These are phyloP conservation scores for Penicillium cosmopolitanum DNA, from an alignment of 495 filamentous ascomycete species.

Conservation along the genomic window DNA sequence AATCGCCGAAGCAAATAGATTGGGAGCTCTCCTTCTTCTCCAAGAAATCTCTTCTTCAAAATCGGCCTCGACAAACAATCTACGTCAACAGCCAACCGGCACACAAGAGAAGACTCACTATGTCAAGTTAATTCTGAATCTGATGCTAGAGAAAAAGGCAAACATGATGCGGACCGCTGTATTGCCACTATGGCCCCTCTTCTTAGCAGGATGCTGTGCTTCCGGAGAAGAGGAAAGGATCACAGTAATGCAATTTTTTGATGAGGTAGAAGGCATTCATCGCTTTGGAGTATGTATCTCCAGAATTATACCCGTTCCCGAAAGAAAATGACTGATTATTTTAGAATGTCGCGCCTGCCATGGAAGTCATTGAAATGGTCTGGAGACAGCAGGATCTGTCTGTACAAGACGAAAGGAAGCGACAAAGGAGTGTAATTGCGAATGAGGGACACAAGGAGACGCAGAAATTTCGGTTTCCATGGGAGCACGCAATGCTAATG, in stretches of 20 bases:
- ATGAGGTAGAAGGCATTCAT: slow-evolving; percentile 16
- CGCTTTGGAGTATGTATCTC: slow-evolving; percentile 15
- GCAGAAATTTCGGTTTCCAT: slow-evolving; percentile 30
- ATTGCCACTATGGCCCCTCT: slow-evolving; percentile 31
- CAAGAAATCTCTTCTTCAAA: slow-evolving; percentile 26
- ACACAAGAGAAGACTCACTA: slow-evolving; percentile 14
- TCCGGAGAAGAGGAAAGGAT: slow-evolving; percentile 24
- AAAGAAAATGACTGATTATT: slow-evolving; percentile 15
- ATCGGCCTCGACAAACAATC: neutral
- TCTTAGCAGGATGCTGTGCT: slow-evolving; percentile 32
- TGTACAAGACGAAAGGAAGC: slow-evolving; percentile 29
- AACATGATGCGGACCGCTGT: slow-evolving; percentile 30
- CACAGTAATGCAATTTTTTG: slow-evolving; percentile 25
- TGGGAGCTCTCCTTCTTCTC: slow-evolving; percentile 28
- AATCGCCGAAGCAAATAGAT: slow-evolving; percentile 32
- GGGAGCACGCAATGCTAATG: slow-evolving; percentile 37
- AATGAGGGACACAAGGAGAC: slow-evolving; percentile 5
- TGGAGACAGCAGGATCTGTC: slow-evolving; percentile 28
- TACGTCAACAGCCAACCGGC: neutral
- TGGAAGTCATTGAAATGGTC: slow-evolving; percentile 33
- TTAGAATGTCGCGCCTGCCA: slow-evolving; percentile 38
- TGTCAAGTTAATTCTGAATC: slow-evolving; percentile 16
- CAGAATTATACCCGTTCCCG: neutral
- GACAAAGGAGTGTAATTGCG: slow-evolving; percentile 7
- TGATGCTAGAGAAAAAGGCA: slow-evolving; percentile 19